phyloP scores from a whole-genome alignment of 2,329 filamentous ascomycete species.

The Xylariales sp. region DNA sequence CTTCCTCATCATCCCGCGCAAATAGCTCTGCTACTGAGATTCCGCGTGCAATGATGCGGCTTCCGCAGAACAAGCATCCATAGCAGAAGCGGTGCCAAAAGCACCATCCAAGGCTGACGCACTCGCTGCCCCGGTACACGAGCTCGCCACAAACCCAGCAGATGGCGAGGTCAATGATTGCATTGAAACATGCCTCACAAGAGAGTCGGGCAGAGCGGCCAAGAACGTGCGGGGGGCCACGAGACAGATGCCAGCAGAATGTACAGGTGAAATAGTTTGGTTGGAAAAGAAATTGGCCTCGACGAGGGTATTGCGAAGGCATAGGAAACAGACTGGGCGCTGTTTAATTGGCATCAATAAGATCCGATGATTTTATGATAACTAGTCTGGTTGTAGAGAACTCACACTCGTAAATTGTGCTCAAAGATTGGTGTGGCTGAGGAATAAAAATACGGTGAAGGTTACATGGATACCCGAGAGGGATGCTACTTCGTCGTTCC shows the following conservation, averaged over 20 bases:
- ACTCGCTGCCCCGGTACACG: conserved; percentile 48
- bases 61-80: conserved; percentile 50
- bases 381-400: too few species aligned
- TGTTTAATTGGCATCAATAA: too few species aligned
- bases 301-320: too few species aligned
- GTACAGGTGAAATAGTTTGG: conserved; percentile 45
- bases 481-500: too few species aligned
- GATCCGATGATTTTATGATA: too few species aligned
- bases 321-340: too few species aligned
- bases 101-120: conserved; percentile 56
- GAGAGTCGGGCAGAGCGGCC: conserved; percentile 43
- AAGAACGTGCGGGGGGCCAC: conserved; percentile 32
- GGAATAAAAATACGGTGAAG: too few species aligned
- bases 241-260: conserved; percentile 45
- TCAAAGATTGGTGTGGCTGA: too few species aligned
- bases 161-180: conserved; percentile 48
- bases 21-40: conserved; percentile 31
- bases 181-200: conserved; percentile 41
- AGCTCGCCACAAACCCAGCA: conserved; percentile 56
- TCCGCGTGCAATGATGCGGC: conserved; percentile 29
- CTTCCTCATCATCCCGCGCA: conserved; percentile 9
- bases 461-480: too few species aligned
- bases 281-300: conserved; percentile 3
- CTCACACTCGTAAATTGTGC: too few species aligned
- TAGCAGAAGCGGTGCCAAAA: conserved; percentile 57